These are phyloP conservation scores for Viola odorata DNA, from an alignment of 345 rosid genomes.

Conservation along the genomic window DNA sequence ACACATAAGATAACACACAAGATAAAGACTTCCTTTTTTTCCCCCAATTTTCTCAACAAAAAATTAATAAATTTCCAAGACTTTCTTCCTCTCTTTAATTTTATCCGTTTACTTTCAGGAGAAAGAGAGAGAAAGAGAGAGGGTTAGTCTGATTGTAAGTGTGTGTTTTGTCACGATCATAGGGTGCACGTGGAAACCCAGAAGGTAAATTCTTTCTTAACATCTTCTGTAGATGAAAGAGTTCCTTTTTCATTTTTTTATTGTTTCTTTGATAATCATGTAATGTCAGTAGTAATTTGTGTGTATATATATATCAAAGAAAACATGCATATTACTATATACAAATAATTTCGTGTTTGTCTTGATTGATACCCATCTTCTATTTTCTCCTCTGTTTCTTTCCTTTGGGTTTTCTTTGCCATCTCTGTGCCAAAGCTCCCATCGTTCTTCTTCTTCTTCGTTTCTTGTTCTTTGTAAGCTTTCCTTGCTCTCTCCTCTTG, in stretches of 20 bases:
- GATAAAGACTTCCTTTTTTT: neutral
- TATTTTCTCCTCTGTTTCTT: slow-evolving; percentile 27
- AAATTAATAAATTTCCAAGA: too few species aligned
- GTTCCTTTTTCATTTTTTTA: neutral
- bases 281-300: neutral
- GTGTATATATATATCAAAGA: neutral
- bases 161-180: slow-evolving; percentile 47
- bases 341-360: slow-evolving; percentile 10
- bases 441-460: slow-evolving; percentile 13
- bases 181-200: slow-evolving; percentile 58
- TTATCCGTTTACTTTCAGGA: slow-evolving; percentile 17
- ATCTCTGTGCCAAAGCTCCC: slow-evolving; percentile 15
- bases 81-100: slow-evolving; percentile 3
- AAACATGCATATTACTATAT: slow-evolving; percentile 1
- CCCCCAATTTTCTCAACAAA: too few species aligned
- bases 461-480: slow-evolving; percentile 25
- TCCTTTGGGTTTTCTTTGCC: slow-evolving; percentile 1
- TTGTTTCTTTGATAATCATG: neutral
- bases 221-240: neutral
- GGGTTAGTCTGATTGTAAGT: neutral
- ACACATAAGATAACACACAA: too few species aligned
- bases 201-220: slow-evolving; percentile 36
- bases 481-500: neutral
- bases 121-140: slow-evolving; percentile 15
- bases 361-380: slow-evolving; percentile 26